phyloP scores from a whole-genome alignment of 768 basidiomycete species.

The Candolleomyces aberdarensis region DNA sequence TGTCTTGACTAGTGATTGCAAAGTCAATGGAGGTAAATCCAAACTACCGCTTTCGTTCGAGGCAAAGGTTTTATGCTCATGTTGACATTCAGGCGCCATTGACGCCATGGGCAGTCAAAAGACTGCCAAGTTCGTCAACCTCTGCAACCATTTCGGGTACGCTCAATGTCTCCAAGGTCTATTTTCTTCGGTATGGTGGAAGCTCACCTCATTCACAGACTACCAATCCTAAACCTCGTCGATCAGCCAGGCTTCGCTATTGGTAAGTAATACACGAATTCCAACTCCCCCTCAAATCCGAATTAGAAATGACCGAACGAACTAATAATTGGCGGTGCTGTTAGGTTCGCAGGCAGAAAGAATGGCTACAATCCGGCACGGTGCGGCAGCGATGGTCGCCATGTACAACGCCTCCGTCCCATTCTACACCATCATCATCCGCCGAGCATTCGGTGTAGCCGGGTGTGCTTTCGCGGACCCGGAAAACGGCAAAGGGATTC shows the following conservation, averaged over 20 bases:
- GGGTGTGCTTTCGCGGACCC: constrained; percentile 36
- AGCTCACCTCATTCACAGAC: constrained; percentile 12
- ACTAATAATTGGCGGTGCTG: not conserved
- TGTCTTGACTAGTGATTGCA: constrained; percentile 36
- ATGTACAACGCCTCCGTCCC: constrained; percentile 35
- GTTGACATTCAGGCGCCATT: constrained; percentile 27
- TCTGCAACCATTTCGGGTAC: constrained; percentile 41
- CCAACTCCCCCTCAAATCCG: not conserved
- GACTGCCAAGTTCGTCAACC: constrained; percentile 31
- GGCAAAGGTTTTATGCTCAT: too few species aligned
- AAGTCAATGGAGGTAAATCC: constrained; percentile 32
- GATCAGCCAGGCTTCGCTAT: constrained; percentile 40
- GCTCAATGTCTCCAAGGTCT: not conserved
- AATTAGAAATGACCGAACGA: too few species aligned
- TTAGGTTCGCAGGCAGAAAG: constrained; percentile 34
- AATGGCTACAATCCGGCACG: constrained; percentile 37
- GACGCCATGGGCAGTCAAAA: constrained; percentile 39
- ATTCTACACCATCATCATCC: constrained; percentile 36
- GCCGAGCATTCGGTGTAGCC: constrained; percentile 38
- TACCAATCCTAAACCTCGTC: constrained; percentile 38
- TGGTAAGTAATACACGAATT: constrained; percentile 16
- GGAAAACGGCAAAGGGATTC: constrained; percentile 29
- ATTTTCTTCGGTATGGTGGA: not conserved
- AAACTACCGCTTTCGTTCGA: not conserved
- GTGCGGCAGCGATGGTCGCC: constrained; percentile 33